Conservation (phyloP, 2,329 filamentous ascomycete species). For the Dothistroma pini region DNA sequence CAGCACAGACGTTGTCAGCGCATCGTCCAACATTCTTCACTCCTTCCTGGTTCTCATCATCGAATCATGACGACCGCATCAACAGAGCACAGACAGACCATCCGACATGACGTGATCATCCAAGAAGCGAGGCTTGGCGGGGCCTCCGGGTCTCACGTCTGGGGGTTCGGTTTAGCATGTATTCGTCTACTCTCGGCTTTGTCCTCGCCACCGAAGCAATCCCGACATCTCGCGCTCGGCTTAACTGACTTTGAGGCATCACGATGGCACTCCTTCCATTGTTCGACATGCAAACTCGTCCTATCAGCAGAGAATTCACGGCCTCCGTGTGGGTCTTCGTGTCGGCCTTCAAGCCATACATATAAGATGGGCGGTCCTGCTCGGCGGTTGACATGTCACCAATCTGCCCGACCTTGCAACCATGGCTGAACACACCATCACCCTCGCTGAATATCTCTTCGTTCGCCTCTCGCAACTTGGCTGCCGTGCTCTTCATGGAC, state of each 20-base stretch:
- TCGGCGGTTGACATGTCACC: not conserved
- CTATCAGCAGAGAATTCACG: not conserved
- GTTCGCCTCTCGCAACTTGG: constrained; percentile 15
- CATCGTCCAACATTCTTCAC: no score
- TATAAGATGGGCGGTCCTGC: not conserved
- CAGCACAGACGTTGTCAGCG: no score
- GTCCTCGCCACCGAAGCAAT: not conserved
- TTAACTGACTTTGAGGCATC: not conserved
- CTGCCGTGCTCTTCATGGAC: constrained; percentile 39
- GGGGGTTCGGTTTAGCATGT: not conserved
- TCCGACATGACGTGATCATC: no score
- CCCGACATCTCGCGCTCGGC: not conserved
- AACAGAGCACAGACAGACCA: no score
- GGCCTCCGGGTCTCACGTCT: not conserved
- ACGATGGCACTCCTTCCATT: not conserved
- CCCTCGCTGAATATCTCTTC: constrained; percentile 17
- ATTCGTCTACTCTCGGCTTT: not conserved
- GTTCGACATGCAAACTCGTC: not conserved
- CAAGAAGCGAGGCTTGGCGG: no score
- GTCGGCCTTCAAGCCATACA: not conserved
- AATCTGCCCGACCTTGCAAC: not conserved
- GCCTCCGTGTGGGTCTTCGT: not conserved
- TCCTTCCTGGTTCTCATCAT: no score
- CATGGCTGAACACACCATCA: constrained; percentile 30
- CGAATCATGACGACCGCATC: no score